Base-by-base conservation (phyloP, 164 flowering plant species). In the Aristolochia californica region DNA sequence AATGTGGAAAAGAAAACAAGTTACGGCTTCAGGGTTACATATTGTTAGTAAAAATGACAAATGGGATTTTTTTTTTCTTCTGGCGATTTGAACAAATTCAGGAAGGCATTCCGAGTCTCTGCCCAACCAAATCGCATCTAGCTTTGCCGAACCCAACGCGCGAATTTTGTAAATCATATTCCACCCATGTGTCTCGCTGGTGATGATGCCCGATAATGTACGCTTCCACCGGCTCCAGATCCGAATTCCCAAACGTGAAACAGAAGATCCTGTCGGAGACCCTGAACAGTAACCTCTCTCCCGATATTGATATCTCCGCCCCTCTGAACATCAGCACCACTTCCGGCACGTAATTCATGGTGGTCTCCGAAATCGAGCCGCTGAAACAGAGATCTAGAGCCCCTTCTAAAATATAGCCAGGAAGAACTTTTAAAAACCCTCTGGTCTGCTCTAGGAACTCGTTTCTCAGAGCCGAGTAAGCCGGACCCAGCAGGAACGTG, bases 161-260 rank as follows among this genome's bases (percentile, higher is more conserved):
- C 0, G 78, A 79, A 10, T 70, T 77, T 15, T 43, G 75, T 47
- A 87, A 59, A 69, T 91, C 97, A 63, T 78, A 88, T 53, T 91
- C 97, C 68, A 91, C 73, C 97, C 97, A 91, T 77, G 80, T 45
- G 64, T 91, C 79, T 47, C 83, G 89, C 57, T 91, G 96, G 47
- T 87, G 97, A 62, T 85, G 91, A 62, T 91, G 82, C 8, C 96
- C 97, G 15, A 91, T 84, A 18, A 91, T 58, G 55, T 72, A 85
- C 21, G 94, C 80, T 57, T 87, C 97, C 0, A 72, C 49, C 0
- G 86, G 88, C 53, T 85, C 55, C 47, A 84, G 50, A 28, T 91
- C 96, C 38, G 97, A 87, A 62, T 85, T 91, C 51, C 88, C 97
- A 62, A 87, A 87, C 2, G 94, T 85, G 55, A 91, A 78, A 66